Base-by-base conservation (phyloP, 805 yeast genomes). In the Yarrowia osloensis region DNA sequence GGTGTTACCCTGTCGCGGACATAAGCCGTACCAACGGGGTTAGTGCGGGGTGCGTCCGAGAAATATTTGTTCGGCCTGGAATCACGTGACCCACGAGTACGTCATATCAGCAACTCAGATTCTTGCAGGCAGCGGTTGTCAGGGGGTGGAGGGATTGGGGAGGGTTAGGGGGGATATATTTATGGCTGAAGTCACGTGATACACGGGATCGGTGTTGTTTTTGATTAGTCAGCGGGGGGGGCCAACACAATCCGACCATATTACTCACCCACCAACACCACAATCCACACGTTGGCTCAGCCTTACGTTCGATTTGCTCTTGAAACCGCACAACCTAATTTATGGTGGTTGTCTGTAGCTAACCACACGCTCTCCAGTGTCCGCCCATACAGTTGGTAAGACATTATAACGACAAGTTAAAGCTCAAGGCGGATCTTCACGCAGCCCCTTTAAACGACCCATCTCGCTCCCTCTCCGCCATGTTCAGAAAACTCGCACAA, bases 401-500 rank as follows among this genome's bases (percentile, higher is more conserved):
- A 22, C 29, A 24, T 15, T n/a, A 28, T 28, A 28, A 28, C 52
- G 22, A 9, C 4, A 26, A 26, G 39, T 19, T 29, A 29, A 19
- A 7, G 2, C 4, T 29, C 37, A 49, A 49, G 55, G 55, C 55
- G 26, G 55, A 29, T 49, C 26, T 6, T 3, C 35, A n/a, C 7
- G 1, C 13, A 9, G 21, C 13, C 17, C 28, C 11, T 44, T 19
- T 44, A 9, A 24, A 26, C 33, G 21, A 24, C 50, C n/a, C 4
- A 8, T 12, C 37, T 7, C 24, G 15, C 17, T 11, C 17, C 29
- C 26, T 19, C 17, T 19, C 15, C 49, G 28, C 13, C 26, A 61
- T 61, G 66, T 61, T 61, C 24, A 22, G 54, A 31, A 44, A 35
- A 33, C 44, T 61, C n/a, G 66, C 66, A 15, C 66, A 61, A 15